A percentile compares a stretch with the other conserved stretches of the same genome.
These are phyloP conservation scores for Wakefieldia striispora DNA, from an alignment of 768 basidiomycete species.

Conservation along the genomic window DNA sequence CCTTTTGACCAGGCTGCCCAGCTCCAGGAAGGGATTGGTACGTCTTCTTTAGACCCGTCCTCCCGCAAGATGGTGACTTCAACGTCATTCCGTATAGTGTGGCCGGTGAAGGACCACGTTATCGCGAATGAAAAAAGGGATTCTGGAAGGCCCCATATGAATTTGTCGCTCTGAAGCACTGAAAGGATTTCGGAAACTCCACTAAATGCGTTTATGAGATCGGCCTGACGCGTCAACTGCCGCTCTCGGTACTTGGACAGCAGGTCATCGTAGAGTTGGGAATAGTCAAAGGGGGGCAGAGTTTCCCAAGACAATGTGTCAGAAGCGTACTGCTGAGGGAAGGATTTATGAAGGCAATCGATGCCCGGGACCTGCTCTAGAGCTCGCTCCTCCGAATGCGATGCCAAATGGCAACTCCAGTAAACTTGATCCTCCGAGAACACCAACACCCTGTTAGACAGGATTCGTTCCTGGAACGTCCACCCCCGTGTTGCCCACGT, in stretches of 20 bases:
- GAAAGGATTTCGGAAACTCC: slow-evolving; percentile 13
- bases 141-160: slow-evolving; percentile 16
- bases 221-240: slow-evolving; percentile 11
- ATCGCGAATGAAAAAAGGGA: slow-evolving; percentile 12
- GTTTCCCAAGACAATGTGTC: background rate
- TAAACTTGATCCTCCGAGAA: slow-evolving; percentile 20
- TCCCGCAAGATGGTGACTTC: slow-evolving; percentile 2
- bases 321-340: background rate
- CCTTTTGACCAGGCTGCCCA: slow-evolving; percentile 12
- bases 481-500: slow-evolving; percentile 13
- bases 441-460: slow-evolving; percentile 16
- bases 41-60: background rate
- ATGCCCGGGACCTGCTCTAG: slow-evolving; percentile 5
- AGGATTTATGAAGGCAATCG: background rate
- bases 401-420: slow-evolving; percentile 12
- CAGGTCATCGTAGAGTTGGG: background rate
- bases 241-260: slow-evolving; percentile 9
- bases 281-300: slow-evolving; percentile 1
- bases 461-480: slow-evolving; percentile 20
- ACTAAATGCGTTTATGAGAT: slow-evolving; percentile 13
- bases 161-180: slow-evolving; percentile 10
- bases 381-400: slow-evolving; percentile 12
- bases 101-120: slow-evolving; percentile 6
- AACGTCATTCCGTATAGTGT: background rate
- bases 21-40: slow-evolving; percentile 19